Base-by-base conservation (phyloP, 2,329 filamentous ascomycete species). In the Pseudocercospora fuligena region DNA sequence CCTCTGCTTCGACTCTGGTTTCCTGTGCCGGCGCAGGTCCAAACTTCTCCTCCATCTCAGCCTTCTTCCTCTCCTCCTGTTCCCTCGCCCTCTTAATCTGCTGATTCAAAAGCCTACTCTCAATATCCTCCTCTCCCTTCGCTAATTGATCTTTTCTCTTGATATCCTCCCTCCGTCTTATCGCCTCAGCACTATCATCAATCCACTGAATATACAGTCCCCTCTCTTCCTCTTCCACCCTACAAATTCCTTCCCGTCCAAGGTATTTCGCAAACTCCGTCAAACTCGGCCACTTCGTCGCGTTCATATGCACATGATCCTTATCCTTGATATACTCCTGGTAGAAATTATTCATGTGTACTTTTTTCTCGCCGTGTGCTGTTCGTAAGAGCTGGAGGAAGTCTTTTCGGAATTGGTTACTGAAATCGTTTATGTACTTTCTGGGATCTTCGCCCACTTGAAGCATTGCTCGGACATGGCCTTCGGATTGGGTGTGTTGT, bases 331-430 rank as follows among this genome's bases (percentile, higher is more conserved):
- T 97, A 74, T 97, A 95, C 76, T 94, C 90, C 78, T 98, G 93
- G 80, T 99, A 99, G 78, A 98, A 98, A 68, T 92, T 89, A 76
- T 99, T 99, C 60, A 94, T 88, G 36, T 94, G 87, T 1, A 98
- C 89, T 73, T 89, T 87, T 79, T 99, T 99, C 80, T 97, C 93
- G 69, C 93, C 93, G 75, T 99, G 95, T 0, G 90, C 88, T 0
- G 94, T 97, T 65, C 88, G 87, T 6, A 99, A 84, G 1, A 95
- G 83, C 65, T 88, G 84, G 0, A 96, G 70, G 73, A 97, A 97
- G 76, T 96, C 92, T 66, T 86, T 86, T 69, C 91, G 82, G 78
- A 99, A 99, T 72, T 97, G 88, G 67, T 87, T 87, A 78, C 88
- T 92, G 82, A 89, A 99, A 54, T 94, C 87, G 76, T 92, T 87